Base-by-base conservation (phyloP, 2,329 filamentous ascomycete species). In the Hypoxylon sp. region DNA sequence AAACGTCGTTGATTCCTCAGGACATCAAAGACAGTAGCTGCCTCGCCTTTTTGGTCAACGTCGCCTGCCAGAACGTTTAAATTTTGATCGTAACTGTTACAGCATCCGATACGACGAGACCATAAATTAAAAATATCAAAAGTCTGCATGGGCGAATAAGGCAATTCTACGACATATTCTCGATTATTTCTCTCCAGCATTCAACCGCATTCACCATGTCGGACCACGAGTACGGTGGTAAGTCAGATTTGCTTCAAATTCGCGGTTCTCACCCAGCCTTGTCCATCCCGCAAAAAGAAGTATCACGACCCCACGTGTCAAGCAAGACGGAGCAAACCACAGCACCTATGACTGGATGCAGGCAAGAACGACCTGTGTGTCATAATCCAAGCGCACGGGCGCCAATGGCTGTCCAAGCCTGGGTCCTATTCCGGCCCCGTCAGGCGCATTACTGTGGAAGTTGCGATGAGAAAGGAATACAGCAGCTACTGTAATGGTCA, bases 211-310 rank as follows among this genome's bases (percentile, higher is more conserved):
- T 58, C 76, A 81, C 50, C 69, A 91, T 91, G 89, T 91, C 89
- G 64, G 89, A 91, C 75, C 86, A 90, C 79, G 89, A 91, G 78
- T 89, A 90, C 81, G 86, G 84, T 80, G 86, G 89, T 90, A 77
- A 81, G 88, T 82, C 65, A 30, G 44, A 53, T 44, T 44, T 54
- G 1, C 33, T 46, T 54, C 40, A 30, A n/a, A 20, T 54, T 14
- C 17, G 42, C 33, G 42, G 46, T 17, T 40, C 58, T 42, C 51
- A 56, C 58, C 35, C 51, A 56, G 42, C 51, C 20, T 57, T 22
- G 10, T 14, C 31, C 46, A 61, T 31, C 25, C n/a, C 5, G 20
- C n/a, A 40, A 35, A n/a, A 30, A 42, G 10, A 33, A 31, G 7
- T 11, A 40, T 6, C 6, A 48, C 44, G 6, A 11, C 3, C 49